A percentile compares a stretch with the other conserved stretches of the same genome.
These are phyloP conservation scores for Hortiboletus flavorubellus DNA, from an alignment of 768 basidiomycete genomes.

Conservation along the genomic window DNA sequence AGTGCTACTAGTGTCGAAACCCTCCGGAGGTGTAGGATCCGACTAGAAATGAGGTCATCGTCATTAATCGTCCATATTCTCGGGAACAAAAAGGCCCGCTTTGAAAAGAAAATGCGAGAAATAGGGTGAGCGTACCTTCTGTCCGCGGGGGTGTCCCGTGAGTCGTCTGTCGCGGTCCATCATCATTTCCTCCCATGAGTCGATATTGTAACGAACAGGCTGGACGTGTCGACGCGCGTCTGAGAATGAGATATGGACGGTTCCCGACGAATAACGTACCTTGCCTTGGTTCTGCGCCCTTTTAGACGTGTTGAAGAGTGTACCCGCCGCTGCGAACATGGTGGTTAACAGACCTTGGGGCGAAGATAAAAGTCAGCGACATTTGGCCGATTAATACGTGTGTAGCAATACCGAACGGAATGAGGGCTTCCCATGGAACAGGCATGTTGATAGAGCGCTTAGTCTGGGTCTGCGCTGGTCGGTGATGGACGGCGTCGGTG, in stretches of 20 bases:
- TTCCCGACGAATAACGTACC: constrained; percentile 40
- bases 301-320: constrained; percentile 75
- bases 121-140: constrained; percentile 56
- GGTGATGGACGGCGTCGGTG: constrained; percentile 3
- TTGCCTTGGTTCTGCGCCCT: constrained; percentile 88
- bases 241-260: not conserved
- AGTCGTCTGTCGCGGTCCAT: constrained; percentile 86
- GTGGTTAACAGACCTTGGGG: constrained; percentile 72
- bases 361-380: constrained; percentile 9
- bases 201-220: constrained; percentile 83
- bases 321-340: constrained; percentile 91
- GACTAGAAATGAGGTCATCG: constrained; percentile 40
- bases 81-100: not conserved
- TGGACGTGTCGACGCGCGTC: constrained; percentile 28
- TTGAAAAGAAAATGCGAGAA: not conserved
- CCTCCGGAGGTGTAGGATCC: constrained; percentile 62
- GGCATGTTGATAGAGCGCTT: constrained; percentile 59
- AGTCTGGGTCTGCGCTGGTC: not conserved
- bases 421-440: constrained; percentile 95
- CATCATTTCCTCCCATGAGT: constrained; percentile 95
- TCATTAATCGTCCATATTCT: not conserved
- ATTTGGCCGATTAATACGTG: not conserved
- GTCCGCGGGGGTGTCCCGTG: constrained; percentile 84
- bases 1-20: constrained; percentile 67
- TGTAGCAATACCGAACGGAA: constrained; percentile 74